A percentile compares a stretch with the other conserved stretches of the same genome.
phyloP scores from a whole-genome alignment of 1,139 yeast species.

The Lodderomyces pseudojiufengensis region DNA sequence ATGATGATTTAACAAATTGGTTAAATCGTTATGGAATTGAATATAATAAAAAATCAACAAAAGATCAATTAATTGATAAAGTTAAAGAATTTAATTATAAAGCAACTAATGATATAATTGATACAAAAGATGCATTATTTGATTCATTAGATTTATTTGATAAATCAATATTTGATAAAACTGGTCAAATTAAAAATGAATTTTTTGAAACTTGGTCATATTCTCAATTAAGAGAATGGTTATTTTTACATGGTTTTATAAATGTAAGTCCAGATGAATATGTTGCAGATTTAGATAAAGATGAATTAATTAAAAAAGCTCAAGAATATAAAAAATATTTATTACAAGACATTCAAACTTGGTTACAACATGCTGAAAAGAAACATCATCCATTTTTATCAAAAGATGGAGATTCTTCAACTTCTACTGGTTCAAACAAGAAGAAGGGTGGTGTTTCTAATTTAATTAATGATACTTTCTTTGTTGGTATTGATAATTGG shows the following conservation, averaged over 20 bases:
- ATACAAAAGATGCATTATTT: constrained; percentile 35
- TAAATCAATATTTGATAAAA: constrained; percentile 33
- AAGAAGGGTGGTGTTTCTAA: constrained; percentile 20
- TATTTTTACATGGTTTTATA: constrained; percentile 24
- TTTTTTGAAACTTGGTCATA: constrained; percentile 41
- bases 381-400: constrained; percentile 21
- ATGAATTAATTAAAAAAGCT: constrained; percentile 19
- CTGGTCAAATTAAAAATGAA: constrained; percentile 39
- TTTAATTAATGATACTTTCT: constrained; percentile 42
- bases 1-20: constrained; percentile 44
- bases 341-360: constrained; percentile 44
- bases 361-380: constrained; percentile 26
- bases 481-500: constrained; percentile 46
- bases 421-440: background rate
- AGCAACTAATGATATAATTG: constrained; percentile 31
- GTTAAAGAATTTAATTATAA: constrained; percentile 42
- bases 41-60: constrained; percentile 30
- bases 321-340: constrained; percentile 22
- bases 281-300: constrained; percentile 17
- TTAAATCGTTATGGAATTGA: constrained; percentile 41
- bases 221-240: constrained; percentile 31
- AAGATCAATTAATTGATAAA: constrained; percentile 39
- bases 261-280: constrained; percentile 23
- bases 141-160: constrained; percentile 32
- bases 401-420: constrained; percentile 18